Percentiles rank a stretch among this genome's conserved stretches.
Evolutionary conservation across 1,284 basidiomycete species (phyloP).

Genomic region (Irpex sp.): DNA sequence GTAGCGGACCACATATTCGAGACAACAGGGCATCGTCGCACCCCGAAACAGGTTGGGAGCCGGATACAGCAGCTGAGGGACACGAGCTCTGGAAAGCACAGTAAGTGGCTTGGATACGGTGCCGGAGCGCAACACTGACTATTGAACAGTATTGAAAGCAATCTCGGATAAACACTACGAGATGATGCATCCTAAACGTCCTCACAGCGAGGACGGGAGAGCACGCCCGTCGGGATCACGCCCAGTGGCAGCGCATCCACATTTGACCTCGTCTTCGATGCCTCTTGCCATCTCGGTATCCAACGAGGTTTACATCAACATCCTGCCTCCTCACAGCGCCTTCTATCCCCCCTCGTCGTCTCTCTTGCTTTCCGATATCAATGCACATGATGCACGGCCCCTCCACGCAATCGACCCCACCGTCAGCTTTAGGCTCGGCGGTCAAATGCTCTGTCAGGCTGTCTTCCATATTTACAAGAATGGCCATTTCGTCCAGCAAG

Average conservation of each 20-base stretch:
- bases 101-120: conserved; percentile 36
- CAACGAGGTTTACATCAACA: conserved; percentile 50
- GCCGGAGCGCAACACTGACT: background rate
- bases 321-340: conserved; percentile 34
- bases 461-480: conserved; percentile 51
- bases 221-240: background rate
- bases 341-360: background rate
- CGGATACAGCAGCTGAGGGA: conserved; percentile 70
- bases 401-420: conserved; percentile 59
- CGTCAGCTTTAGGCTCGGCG: conserved; percentile 51
- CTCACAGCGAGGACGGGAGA: background rate
- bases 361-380: conserved; percentile 7
- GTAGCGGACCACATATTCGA: conserved; percentile 67
- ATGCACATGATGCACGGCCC: conserved; percentile 44
- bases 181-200: conserved; percentile 24
- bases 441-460: conserved; percentile 44
- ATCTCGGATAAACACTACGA: conserved; percentile 32
- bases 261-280: background rate
- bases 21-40: conserved; percentile 58
- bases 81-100: conserved; percentile 58
- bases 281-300: conserved; percentile 12
- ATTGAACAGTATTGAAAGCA: conserved; percentile 27
- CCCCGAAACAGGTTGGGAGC: conserved; percentile 71
- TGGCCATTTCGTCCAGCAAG: conserved; percentile 45
- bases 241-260: background rate